Evolutionary conservation across 352 stramenopile species (phyloP), one percentile per base, ranked within the genome.

Genomic region (Phytophthora multivora): DNA sequence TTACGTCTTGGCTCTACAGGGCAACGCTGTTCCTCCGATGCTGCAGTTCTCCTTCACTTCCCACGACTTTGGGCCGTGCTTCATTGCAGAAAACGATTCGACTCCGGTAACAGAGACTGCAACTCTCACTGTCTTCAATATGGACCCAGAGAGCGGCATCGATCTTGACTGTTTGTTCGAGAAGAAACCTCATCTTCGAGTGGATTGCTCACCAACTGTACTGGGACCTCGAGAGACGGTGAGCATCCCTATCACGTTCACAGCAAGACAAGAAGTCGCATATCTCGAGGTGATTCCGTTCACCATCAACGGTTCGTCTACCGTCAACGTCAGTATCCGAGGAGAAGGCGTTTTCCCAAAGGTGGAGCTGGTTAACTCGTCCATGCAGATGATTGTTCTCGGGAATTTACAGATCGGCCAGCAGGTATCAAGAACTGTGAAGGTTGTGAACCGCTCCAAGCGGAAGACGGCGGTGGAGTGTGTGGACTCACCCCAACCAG

Each of bases 61-160:
- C 10, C 77, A 97, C 54, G 88, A 98, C 63, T 98, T 98, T 77
- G 92, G 93, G 0, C 62, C 90, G 21, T 98, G 91, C 61, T 98
- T 98, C 28, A 82, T 98, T 42, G 80, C 88, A n/a, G 88, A 91
- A 45, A 69, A 79, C 2, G 91, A 94, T 38, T 73, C 74, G 3
- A 49, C 71, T 6, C 73, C 76, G 4, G 69, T 87, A 18, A 57
- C 76, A 0, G 90, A 97, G 63, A 79, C 71, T 6, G 47, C 60
- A 15, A 68, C 66, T 0, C 60, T 98, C 13, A 76, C 65, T 0
- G 86, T 98, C 9, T 89, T 89, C 18, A 98, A 98, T 57, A 84
- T 95, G 71, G 92, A 98, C 47, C 42, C 83, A 0, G 86, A 92
- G 3, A 80, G 71, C 28, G 75, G 75, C 13, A 78, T 98, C 5